Base-by-base conservation (phyloP, 2,329 filamentous ascomycete species). In the Ascochyta fabae region DNA sequence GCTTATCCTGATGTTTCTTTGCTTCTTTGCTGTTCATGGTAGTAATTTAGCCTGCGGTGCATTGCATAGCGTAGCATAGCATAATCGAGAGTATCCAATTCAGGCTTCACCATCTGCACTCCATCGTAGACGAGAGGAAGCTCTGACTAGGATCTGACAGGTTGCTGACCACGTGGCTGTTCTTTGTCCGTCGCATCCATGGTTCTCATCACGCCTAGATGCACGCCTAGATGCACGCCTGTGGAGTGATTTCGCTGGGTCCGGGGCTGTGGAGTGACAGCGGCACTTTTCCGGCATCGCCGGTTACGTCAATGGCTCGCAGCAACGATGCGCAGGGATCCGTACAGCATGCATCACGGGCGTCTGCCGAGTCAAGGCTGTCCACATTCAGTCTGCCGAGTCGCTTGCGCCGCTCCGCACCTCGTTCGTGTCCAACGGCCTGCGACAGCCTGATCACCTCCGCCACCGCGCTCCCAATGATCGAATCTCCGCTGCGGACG, bases 1-100 rank as follows among this genome's bases (percentile, higher is more conserved):
- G 33, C 42, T 12, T 43, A 13, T n/a, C n/a, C 36, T 42, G 36
- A 47, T 33, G 23, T 46, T 27, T 27, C 23, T 29, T 44, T 41
- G 12, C 31, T 24, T 48, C 39, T 16, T 19, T 56, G 42, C 36
- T 38, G 4, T 47, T 42, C 27, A 26, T 47, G 10, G 24, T 51
- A 41, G 33, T 48, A 39, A 19, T 53, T 49, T 42, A 56, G 53
- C 31, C 56, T 39, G 47, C 46, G 29, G 38, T 36, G 46, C 41
- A 46, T 55, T 41, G 53, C 53, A 42, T 39, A 35, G 27, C 27
- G 27, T 55, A 51, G 56, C 47, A 44, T 40, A 55, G 53, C 46
- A 51, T 29, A 49, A 16, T 35, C n/a, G 3, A 35, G 8, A 16
- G 31, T 5, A 34, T 34, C 13, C 13, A 6, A n/a, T 34, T n/a